phyloP scores from a whole-genome alignment of 1,284 basidiomycete genomes.

The Apiotrichum sp. region DNA sequence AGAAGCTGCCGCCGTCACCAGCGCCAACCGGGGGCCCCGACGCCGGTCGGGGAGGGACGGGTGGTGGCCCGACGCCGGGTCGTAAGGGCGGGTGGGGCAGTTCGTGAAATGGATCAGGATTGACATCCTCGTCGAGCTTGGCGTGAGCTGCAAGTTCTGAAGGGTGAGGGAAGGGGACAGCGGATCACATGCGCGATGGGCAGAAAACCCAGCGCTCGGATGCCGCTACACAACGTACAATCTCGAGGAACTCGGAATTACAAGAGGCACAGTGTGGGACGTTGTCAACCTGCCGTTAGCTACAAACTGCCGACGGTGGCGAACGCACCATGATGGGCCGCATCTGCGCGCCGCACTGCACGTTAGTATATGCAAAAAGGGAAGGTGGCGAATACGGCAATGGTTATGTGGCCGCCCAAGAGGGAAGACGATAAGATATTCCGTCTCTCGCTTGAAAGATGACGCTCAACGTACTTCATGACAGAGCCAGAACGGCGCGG shows the following conservation, averaged over 20 bases:
- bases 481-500: constrained; percentile 39
- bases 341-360: constrained; percentile 41
- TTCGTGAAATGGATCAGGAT: constrained; percentile 39
- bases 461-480: constrained; percentile 29
- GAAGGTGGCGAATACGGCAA: background rate
- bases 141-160: no score
- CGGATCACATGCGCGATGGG: no score
- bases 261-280: constrained; percentile 39
- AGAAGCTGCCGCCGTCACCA: constrained; percentile 1
- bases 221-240: constrained; percentile 21
- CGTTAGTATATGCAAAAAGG: constrained; percentile 1
- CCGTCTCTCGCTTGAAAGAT: background rate
- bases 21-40: constrained; percentile 7
- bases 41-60: constrained; percentile 10
- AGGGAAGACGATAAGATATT: no score
- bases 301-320: background rate
- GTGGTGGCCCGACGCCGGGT: constrained; percentile 12
- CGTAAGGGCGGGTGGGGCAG: constrained; percentile 33
- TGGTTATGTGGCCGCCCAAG: background rate
- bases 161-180: no score
- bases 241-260: constrained; percentile 41
- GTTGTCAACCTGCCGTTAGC: constrained; percentile 22
- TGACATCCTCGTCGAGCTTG: constrained; percentile 39
- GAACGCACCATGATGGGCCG: constrained; percentile 29
- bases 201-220: background rate